phyloP scores from a whole-genome alignment of 371 early-diverging fungal genomes.

The Chytridium lagenaria region DNA sequence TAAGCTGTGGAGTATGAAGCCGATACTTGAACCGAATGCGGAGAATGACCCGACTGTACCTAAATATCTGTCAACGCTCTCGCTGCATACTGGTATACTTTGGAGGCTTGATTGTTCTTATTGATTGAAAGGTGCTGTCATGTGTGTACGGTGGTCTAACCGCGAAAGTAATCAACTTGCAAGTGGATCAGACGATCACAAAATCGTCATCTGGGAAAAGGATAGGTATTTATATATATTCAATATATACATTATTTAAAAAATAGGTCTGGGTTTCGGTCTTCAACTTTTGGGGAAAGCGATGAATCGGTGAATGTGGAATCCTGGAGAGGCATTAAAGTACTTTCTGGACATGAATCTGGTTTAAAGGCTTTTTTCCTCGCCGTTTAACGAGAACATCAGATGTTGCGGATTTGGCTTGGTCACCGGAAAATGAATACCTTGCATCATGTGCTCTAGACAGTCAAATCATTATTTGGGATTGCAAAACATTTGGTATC shows the following conservation, averaged over 20 bases:
- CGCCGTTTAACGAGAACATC: neutral
- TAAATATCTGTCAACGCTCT: conserved; percentile 79
- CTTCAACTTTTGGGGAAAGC: conserved; percentile 21
- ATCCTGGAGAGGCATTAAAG: conserved; percentile 77
- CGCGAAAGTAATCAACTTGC: conserved; percentile 80
- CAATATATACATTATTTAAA: neutral
- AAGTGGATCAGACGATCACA: conserved; percentile 86
- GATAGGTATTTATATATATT: conserved; percentile 59
- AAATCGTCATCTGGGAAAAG: conserved; percentile 89
- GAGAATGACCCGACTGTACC: conserved; percentile 63
- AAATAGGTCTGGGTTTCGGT: conserved; percentile 21
- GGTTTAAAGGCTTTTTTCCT: conserved; percentile 56
- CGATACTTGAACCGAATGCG: conserved; percentile 64
- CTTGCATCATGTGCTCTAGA: conserved; percentile 94
- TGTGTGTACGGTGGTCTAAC: conserved; percentile 89
- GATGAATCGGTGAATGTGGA: conserved; percentile 63
- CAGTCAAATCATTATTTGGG: conserved; percentile 83
- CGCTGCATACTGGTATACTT: conserved; percentile 77
- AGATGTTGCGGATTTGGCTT: conserved; percentile 93
- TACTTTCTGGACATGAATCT: conserved; percentile 92
- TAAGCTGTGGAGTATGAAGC: conserved; percentile 26
- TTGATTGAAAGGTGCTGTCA: conserved; percentile 72
- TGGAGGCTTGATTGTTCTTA: neutral
- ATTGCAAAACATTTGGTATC: conserved; percentile 76
- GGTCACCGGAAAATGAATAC: conserved; percentile 88